Conservation (phyloP, 306 rosid species). For the Vigna unguiculata region DNA sequence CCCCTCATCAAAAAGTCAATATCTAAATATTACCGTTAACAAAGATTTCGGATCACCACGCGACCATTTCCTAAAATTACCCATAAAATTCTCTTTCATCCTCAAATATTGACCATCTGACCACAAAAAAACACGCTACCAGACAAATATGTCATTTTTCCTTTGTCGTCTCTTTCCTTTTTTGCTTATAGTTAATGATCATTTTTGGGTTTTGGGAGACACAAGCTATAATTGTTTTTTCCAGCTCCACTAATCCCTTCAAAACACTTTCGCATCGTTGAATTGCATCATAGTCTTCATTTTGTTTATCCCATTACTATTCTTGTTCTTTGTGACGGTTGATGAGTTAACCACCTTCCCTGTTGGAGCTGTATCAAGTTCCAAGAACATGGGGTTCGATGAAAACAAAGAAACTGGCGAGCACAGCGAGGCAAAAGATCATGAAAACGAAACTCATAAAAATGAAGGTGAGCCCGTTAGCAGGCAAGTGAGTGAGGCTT, state of each 20-base stretch:
- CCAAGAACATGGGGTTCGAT: constrained; percentile 68
- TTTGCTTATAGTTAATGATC: constrained; percentile 19
- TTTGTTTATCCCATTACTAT: neutral
- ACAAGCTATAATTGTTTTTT: constrained; percentile 26
- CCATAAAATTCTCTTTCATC: constrained; percentile 14
- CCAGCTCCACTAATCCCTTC: constrained; percentile 32
- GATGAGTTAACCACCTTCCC: constrained; percentile 53
- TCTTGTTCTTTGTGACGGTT: constrained; percentile 13
- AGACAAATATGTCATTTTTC: constrained; percentile 37
- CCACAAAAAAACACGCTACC: neutral
- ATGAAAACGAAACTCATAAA: constrained; percentile 1
- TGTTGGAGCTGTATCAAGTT: constrained; percentile 56
- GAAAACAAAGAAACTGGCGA: constrained; percentile 45
- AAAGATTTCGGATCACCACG: constrained; percentile 71
- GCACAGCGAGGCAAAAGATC: constrained; percentile 28
- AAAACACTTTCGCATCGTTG: neutral
- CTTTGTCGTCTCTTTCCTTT: neutral
- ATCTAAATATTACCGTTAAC: constrained; percentile 37
- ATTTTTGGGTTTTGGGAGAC: constrained; percentile 41
- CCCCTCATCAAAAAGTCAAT: neutral
- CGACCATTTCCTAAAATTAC: constrained; percentile 40
- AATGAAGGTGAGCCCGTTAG: constrained; percentile 38
- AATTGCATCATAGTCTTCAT: neutral
- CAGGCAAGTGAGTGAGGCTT: constrained; percentile 60
- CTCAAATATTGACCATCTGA: constrained; percentile 46